Percentiles rank a stretch among this genome's conserved stretches.
Evolutionary conservation across 129 eudicot genomes (phyloP).

Genomic region (Artemisia annua): DNA sequence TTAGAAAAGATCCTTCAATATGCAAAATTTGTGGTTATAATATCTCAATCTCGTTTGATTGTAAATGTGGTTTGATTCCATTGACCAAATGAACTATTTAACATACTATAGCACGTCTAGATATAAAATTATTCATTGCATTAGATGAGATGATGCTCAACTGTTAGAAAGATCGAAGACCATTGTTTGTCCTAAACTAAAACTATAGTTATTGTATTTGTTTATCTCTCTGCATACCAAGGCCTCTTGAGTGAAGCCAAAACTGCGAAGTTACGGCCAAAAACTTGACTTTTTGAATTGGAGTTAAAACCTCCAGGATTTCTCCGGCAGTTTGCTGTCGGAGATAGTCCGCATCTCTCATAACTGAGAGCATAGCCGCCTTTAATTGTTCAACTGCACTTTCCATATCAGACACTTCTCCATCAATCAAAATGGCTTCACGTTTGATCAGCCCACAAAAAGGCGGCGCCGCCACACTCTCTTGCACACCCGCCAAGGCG

Average conservation of each 20-base stretch:
- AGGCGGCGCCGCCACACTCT: slow-evolving; percentile 51
- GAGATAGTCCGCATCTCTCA: slow-evolving; percentile 45
- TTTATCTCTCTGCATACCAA: slow-evolving; percentile 41
- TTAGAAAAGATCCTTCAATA: too few relatives aligned
- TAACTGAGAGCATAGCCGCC: slow-evolving; percentile 36
- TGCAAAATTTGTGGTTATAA: too few relatives aligned
- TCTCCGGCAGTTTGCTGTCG: slow-evolving; percentile 32
- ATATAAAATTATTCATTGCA: too few relatives aligned
- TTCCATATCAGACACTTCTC: slow-evolving; percentile 37
- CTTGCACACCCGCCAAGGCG: slow-evolving; percentile 52
- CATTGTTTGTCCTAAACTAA: too few relatives aligned
- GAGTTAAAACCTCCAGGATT: slow-evolving; percentile 42
- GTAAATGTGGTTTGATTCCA: too few relatives aligned
- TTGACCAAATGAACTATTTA: too few relatives aligned
- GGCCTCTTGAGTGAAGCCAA: slow-evolving; percentile 39
- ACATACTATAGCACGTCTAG: too few relatives aligned
- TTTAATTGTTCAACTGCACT: slow-evolving; percentile 34
- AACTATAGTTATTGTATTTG: background rate
- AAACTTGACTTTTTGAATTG: slow-evolving; percentile 40
- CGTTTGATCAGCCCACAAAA: slow-evolving; percentile 27
- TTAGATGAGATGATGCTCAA: too few relatives aligned
- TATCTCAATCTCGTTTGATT: too few relatives aligned
- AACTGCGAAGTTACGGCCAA: slow-evolving; percentile 36
- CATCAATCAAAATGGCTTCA: slow-evolving; percentile 35
- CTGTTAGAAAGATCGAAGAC: too few relatives aligned